Evolutionary conservation across 495 filamentous ascomycete genomes (phyloP).

Genomic region (Tuber umbilicatum): DNA sequence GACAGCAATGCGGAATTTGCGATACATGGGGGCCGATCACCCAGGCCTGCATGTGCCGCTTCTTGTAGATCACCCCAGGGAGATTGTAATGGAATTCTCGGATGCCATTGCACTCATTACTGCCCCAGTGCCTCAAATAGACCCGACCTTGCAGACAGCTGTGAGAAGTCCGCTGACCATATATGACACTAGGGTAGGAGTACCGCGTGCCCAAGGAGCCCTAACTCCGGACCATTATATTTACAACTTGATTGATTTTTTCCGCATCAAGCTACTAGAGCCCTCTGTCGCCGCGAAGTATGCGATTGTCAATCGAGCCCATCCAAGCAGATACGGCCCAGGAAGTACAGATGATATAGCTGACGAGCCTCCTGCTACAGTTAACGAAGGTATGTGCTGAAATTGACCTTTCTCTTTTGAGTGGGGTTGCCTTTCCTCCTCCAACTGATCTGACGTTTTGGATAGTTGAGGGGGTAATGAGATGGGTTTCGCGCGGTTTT

Average conservation of each 20-base stretch:
- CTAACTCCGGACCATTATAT: conserved; percentile 14
- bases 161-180: conserved; percentile 13
- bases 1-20: background rate
- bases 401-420: background rate
- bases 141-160: conserved; percentile 1
- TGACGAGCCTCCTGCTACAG: conserved; percentile 19
- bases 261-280: conserved; percentile 10
- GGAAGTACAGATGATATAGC: conserved; percentile 14
- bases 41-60: conserved; percentile 19
- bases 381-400: conserved; percentile 11
- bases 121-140: conserved; percentile 6
- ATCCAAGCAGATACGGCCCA: conserved; percentile 17
- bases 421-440: background rate
- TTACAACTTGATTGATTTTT: background rate
- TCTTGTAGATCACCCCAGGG: conserved; percentile 14
- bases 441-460: background rate
- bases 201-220: background rate
- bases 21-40: conserved; percentile 6
- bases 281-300: conserved; percentile 24
- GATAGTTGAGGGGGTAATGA: conserved; percentile 21
- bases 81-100: conserved; percentile 13
- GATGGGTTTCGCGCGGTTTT: conserved; percentile 19
- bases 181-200: conserved; percentile 18
- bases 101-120: conserved; percentile 20
- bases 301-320: conserved; percentile 22